Evolutionary conservation across 306 rosid species (phyloP).

Genomic region (Geum urbanum): DNA sequence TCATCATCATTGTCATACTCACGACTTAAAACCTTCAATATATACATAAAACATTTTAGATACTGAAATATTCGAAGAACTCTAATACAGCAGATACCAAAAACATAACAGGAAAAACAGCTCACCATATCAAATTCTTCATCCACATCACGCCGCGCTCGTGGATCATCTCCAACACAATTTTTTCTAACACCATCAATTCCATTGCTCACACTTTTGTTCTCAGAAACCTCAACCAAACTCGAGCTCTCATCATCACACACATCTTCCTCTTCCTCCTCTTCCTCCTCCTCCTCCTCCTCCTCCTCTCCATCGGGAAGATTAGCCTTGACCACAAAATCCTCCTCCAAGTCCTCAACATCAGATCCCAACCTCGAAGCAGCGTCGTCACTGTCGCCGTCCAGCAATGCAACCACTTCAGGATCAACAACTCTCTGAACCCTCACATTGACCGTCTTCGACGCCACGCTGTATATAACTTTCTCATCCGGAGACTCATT

Average conservation of each 20-base stretch:
- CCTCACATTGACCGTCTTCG: constrained; percentile 54
- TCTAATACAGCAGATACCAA: neutral
- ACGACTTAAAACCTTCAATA: constrained; percentile 50
- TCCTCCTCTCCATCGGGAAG: constrained; percentile 31
- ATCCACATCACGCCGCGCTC: constrained; percentile 62
- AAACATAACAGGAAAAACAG: constrained; percentile 6
- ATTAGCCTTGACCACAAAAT: constrained; percentile 80
- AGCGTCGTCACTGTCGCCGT: constrained; percentile 51
- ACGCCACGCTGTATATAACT: constrained; percentile 49
- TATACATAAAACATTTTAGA: constrained; percentile 7
- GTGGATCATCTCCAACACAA: constrained; percentile 39
- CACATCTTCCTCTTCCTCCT: neutral
- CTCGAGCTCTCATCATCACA: neutral
- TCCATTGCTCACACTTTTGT: constrained; percentile 15
- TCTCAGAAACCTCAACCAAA: constrained; percentile 22
- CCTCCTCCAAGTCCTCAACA: constrained; percentile 88
- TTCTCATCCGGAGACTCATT: constrained; percentile 41
- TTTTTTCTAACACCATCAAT: constrained; percentile 15
- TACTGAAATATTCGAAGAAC: neutral
- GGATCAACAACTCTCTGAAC: constrained; percentile 82
- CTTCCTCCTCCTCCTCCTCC: constrained; percentile 26
- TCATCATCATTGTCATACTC: constrained; percentile 52
- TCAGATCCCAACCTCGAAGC: constrained; percentile 75
- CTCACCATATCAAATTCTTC: constrained; percentile 84
- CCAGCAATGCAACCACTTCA: constrained; percentile 78